Base-by-base conservation (phyloP, 2,329 filamentous ascomycete genomes). In the Hypomyces rosellus region DNA sequence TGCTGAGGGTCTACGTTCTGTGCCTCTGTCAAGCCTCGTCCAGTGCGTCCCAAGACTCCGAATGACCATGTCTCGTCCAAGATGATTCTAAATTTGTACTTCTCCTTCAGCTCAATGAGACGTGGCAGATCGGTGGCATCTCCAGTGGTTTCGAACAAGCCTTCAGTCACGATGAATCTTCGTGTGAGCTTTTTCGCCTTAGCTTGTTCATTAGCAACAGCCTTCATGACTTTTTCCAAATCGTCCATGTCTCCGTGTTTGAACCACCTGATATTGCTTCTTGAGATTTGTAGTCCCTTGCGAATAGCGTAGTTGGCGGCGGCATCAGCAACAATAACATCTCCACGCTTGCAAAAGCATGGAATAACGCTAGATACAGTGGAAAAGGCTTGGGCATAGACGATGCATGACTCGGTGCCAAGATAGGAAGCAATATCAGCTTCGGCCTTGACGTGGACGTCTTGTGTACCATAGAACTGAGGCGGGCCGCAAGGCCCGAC, bases 1-100 rank as follows among this genome's bases (percentile, higher is more conserved):
- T 95, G 88, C 9, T 86, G 82, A 0, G 92, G 84, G 65, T 97
- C 93, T 15, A 99, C 92, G 60, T 97, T 96, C 65, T 97, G 93
- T 5, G 92, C 89, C 73, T 99, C 95, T 0, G 93, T 97, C 37
- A 97, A 77, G 52, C 93, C 93, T 47, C 90, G 85, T 16, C 93
- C 95, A 22, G 89, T 96, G 54, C 90, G 81, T 44, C 93, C 93
- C 5, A 99, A 80, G 15, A 97, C 88, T 53, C 92, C 95, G 65
- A 97, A 99, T 1, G 91, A 96, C 86, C 89, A 95, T 1, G 91
- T 96, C 74, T 99, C 93, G 67, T 99, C 93, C 36, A 99, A 83
- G 57, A 97, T 95, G 50, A 99, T 81, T 61, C 93, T 89, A 75
- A 97, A 99, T 73, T 96, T 99, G 80, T 97, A 96, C 67, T 87